Percentiles rank a stretch among this genome's conserved stretches.
Conservation (phyloP, 2,329 filamentous ascomycete genomes). For the Seiridium cupressi region DNA sequence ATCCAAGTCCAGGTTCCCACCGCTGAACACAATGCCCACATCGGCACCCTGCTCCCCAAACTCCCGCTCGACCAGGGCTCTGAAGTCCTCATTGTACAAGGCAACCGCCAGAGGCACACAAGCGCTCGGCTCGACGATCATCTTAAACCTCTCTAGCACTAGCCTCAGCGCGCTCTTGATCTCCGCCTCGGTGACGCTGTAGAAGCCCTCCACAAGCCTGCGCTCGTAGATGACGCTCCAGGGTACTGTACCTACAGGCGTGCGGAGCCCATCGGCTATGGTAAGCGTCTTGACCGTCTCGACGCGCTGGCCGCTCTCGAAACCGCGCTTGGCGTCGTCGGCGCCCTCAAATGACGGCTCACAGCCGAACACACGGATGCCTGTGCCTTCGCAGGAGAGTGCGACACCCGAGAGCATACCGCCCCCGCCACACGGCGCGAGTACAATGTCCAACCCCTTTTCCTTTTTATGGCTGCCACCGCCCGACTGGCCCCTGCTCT, state of each 20-base stretch:
- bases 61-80: conserved; percentile 66
- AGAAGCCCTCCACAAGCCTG: conserved; percentile 67
- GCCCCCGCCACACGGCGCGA: conserved; percentile 84
- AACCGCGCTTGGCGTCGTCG: conserved; percentile 76
- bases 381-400: conserved; percentile 69
- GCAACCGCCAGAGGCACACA: conserved; percentile 82
- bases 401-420: conserved; percentile 85
- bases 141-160: conserved; percentile 84
- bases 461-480: conserved; percentile 9
- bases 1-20: conserved; percentile 59
- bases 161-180: conserved; percentile 75
- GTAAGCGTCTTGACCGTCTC: conserved; percentile 71
- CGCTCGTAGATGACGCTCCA: conserved; percentile 76
- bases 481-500: conserved; percentile 11
- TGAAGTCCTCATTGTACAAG: conserved; percentile 83
- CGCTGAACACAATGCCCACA: conserved; percentile 58
- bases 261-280: conserved; percentile 85
- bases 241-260: conserved; percentile 72
- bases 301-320: conserved; percentile 63
- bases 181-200: conserved; percentile 75
- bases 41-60: conserved; percentile 74
- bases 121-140: conserved; percentile 85
- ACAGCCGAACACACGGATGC: conserved; percentile 77
- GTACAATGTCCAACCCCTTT: conserved; percentile 63
- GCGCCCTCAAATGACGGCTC: conserved; percentile 82